Evolutionary conservation across 2,329 filamentous ascomycete genomes (phyloP).

Genomic region (Xylariaceae sp.): DNA sequence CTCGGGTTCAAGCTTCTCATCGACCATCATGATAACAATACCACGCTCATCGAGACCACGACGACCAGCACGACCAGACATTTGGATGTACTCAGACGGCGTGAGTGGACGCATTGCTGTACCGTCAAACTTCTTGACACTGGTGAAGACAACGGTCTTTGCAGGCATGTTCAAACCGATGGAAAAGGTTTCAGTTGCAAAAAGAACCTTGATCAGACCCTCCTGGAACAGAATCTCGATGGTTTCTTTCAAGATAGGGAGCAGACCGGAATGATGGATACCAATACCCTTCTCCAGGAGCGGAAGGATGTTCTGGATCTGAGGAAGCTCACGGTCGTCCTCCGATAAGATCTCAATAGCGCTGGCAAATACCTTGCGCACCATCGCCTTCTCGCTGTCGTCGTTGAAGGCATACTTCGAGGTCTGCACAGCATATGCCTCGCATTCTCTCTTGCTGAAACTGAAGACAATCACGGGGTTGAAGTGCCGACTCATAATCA

Average conservation of each 20-base stretch:
- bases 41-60: constrained; percentile 95
- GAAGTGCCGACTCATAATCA: constrained; percentile 97
- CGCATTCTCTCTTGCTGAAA: constrained; percentile 97
- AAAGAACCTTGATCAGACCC: constrained; percentile 93
- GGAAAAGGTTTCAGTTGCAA: constrained; percentile 97
- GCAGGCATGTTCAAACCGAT: constrained; percentile 99
- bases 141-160: constrained; percentile 98
- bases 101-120: constrained; percentile 75
- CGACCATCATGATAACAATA: constrained; percentile 99
- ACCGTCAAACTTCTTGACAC: constrained; percentile 92
- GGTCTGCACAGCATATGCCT: constrained; percentile 82
- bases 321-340: constrained; percentile 80
- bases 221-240: constrained; percentile 99
- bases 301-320: constrained; percentile 86
- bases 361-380: constrained; percentile 86
- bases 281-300: constrained; percentile 87
- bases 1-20: constrained; percentile 90
- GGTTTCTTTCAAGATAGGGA: constrained; percentile 95
- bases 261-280: constrained; percentile 90
- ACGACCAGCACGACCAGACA: constrained; percentile 95
- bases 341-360: constrained; percentile 90
- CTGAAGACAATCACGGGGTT: constrained; percentile 99
- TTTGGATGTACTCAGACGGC: constrained; percentile 95
- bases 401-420: constrained; percentile 90
- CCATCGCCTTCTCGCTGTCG: constrained; percentile 90